Percentiles rank a stretch among this genome's conserved stretches.
Evolutionary conservation across 495 filamentous ascomycete species (phyloP).

Genomic region (Lophiotrema nucula): DNA sequence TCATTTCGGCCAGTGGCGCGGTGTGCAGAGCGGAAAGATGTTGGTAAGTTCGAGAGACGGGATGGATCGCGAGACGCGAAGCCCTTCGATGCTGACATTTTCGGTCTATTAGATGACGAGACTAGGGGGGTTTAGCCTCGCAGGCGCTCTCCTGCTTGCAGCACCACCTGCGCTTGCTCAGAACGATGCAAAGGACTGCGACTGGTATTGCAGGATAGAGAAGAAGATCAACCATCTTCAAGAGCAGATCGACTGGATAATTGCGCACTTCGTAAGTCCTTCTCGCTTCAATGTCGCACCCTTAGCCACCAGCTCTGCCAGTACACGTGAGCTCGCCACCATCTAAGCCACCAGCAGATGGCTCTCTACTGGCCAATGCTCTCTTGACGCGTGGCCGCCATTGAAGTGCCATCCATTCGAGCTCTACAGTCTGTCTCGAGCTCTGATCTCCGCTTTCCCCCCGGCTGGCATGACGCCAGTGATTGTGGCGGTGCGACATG

Average conservation of each 20-base stretch:
- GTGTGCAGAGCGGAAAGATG: neutral
- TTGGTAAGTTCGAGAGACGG: neutral
- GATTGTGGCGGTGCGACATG: neutral
- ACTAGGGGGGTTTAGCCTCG: neutral
- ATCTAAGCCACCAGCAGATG: neutral
- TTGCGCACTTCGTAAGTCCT: neutral
- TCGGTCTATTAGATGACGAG: neutral
- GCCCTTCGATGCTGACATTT: neutral
- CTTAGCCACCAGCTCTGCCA: neutral
- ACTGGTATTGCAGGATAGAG: neutral
- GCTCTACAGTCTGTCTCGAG: neutral
- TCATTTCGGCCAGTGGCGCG: too few relatives aligned
- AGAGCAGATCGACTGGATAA: neutral
- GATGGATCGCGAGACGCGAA: neutral
- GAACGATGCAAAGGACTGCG: neutral
- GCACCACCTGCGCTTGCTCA: neutral
- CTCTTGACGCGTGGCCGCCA: neutral
- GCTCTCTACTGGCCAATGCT: neutral
- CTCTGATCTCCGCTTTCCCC: neutral
- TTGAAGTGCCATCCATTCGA: neutral
- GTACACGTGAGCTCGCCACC: neutral
- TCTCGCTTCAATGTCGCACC: neutral
- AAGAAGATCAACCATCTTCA: neutral
- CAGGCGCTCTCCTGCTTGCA: neutral
- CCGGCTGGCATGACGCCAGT: neutral